phyloP scores from a whole-genome alignment of 2,329 filamentous ascomycete genomes.

The Paramyrothecium roridum region DNA sequence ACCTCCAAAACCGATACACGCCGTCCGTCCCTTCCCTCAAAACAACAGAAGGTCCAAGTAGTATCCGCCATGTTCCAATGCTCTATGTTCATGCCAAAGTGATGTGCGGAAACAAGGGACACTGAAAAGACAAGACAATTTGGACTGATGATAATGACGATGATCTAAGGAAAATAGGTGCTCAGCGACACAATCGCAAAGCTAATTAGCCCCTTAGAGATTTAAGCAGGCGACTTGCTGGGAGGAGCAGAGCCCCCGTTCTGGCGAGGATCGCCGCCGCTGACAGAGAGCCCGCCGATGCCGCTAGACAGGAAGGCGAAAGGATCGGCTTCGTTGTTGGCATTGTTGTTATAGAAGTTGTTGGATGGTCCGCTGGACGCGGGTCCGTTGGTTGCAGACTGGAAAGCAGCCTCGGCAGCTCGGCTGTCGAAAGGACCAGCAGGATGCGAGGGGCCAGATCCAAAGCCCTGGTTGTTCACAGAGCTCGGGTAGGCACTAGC shows the following conservation, averaged over 20 bases:
- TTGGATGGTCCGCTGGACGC: constrained; percentile 69
- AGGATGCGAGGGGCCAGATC: constrained; percentile 74
- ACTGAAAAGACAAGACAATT: neutral
- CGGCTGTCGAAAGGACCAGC: constrained; percentile 90
- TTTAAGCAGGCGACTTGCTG: constrained; percentile 59
- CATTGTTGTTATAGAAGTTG: constrained; percentile 55
- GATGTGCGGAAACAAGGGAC: constrained; percentile 11
- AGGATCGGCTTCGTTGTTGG: constrained; percentile 65
- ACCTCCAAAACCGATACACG: constrained; percentile 33
- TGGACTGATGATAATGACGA: constrained; percentile 14
- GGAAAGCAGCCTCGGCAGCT: constrained; percentile 91
- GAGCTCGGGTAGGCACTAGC: constrained; percentile 72
- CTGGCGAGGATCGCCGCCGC: constrained; percentile 60
- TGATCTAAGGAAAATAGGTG: constrained; percentile 21
- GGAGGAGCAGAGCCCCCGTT: constrained; percentile 56
- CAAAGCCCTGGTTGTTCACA: constrained; percentile 74
- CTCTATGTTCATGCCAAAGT: constrained; percentile 44
- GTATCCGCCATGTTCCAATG: constrained; percentile 41
- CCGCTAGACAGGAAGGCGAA: constrained; percentile 77
- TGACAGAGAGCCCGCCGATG: constrained; percentile 70
- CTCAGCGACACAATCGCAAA: constrained; percentile 18
- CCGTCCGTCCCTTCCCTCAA: constrained; percentile 31
- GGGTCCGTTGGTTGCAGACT: constrained; percentile 78
- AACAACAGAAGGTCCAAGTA: constrained; percentile 39
- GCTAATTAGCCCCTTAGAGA: constrained; percentile 7